Conservation (phyloP, 306 rosid genomes). For the Rosa lucieae region DNA sequence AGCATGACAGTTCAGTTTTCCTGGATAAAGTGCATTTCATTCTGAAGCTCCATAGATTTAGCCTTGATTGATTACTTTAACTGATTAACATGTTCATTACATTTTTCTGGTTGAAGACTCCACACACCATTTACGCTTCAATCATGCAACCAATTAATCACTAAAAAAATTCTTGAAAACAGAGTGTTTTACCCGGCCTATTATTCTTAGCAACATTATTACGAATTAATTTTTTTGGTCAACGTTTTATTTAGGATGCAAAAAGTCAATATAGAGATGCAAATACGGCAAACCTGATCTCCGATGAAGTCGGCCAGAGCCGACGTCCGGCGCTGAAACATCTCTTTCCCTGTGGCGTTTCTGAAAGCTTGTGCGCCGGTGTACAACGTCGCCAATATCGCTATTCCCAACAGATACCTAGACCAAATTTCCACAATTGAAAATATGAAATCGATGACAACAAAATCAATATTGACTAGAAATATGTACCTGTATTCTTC, state of each 20-base stretch:
- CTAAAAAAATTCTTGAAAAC: neutral
- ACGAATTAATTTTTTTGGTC: neutral
- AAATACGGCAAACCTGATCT: constrained; percentile 58
- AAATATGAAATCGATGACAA: neutral
- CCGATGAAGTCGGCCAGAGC: constrained; percentile 56
- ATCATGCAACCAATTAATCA: neutral
- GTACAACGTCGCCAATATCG: constrained; percentile 54
- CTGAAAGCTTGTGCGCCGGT: constrained; percentile 44
- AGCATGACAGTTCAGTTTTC: neutral
- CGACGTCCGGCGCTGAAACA: constrained; percentile 30
- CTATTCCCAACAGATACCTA: constrained; percentile 63
- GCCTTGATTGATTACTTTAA: neutral
- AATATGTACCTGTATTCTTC: constrained; percentile 57
- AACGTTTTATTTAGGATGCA: neutral
- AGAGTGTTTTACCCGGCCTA: neutral
- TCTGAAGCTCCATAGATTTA: neutral
- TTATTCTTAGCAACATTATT: neutral
- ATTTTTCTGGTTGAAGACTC: neutral
- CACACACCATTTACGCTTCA: neutral
- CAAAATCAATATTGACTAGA: neutral
- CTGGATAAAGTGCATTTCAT: neutral
- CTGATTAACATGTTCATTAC: neutral
- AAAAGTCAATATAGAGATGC: neutral
- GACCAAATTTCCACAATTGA: neutral
- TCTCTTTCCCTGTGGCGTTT: constrained; percentile 33